A percentile compares a stretch with the other conserved stretches of the same genome.
Evolutionary conservation across 495 filamentous ascomycete species (phyloP).

Genomic region (Xylaria scruposa): DNA sequence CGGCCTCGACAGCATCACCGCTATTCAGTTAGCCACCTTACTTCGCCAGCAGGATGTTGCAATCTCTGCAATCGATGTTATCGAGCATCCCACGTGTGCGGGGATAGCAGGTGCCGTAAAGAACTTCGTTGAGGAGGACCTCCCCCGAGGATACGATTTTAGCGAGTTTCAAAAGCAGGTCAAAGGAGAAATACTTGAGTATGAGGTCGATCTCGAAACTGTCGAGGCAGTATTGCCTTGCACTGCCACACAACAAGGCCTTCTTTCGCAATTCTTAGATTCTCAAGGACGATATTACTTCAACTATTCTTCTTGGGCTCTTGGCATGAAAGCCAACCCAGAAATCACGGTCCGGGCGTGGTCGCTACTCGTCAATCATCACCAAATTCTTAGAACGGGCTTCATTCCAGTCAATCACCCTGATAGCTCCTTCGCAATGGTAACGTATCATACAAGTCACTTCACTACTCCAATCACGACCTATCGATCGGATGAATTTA

Average conservation of each 20-base stretch:
- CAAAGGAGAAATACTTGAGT: constrained; percentile 31
- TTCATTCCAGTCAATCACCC: constrained; percentile 67
- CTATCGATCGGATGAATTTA: constrained; percentile 30
- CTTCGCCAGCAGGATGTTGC: constrained; percentile 64
- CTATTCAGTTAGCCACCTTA: constrained; percentile 74
- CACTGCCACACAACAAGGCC: constrained; percentile 67
- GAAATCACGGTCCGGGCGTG: constrained; percentile 60
- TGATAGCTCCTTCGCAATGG: constrained; percentile 68
- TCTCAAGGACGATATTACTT: constrained; percentile 66
- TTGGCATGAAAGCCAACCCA: constrained; percentile 36
- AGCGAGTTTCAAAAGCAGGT: constrained; percentile 42
- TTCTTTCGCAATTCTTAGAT: constrained; percentile 66
- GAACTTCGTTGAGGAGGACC: constrained; percentile 8
- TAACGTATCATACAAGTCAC: constrained; percentile 53
- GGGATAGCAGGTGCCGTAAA: constrained; percentile 49
- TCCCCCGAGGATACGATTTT: constrained; percentile 54
- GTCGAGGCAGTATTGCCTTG: constrained; percentile 64
- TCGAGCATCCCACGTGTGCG: constrained; percentile 64
- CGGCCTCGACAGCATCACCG: constrained; percentile 87
- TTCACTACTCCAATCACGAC: constrained; percentile 30
- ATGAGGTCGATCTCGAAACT: not conserved
- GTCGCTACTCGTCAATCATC: constrained; percentile 53
- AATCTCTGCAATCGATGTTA: constrained; percentile 69
- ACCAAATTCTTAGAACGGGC: constrained; percentile 76
- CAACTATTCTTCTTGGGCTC: constrained; percentile 60